These are phyloP conservation scores for Thraustochytrium striatum DNA, from an alignment of 352 stramenopile genomes.

Conservation along the genomic window DNA sequence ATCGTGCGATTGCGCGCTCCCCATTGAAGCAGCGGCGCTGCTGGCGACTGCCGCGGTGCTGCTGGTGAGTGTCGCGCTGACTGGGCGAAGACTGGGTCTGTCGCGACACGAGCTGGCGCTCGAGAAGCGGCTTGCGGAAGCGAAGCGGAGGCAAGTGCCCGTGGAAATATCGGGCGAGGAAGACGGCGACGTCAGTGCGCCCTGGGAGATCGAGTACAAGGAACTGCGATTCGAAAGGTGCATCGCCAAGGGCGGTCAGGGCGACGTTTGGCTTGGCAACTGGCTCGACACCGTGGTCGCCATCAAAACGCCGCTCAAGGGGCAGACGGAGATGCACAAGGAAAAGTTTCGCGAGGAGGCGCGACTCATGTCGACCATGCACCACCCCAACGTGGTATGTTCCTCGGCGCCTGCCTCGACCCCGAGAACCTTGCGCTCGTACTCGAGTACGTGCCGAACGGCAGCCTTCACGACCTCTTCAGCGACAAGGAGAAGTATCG, in stretches of 20 bases:
- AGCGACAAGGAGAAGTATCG: slow-evolving; percentile 38
- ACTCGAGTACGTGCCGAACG: slow-evolving; percentile 86
- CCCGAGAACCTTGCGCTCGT: slow-evolving; percentile 90
- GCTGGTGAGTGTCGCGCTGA: too few species aligned
- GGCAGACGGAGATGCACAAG: neutral
- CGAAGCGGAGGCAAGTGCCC: too few species aligned
- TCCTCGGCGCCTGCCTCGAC: slow-evolving; percentile 81
- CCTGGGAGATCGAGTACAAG: slow-evolving; percentile 20
- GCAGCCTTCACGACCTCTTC: slow-evolving; percentile 91
- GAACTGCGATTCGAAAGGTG: slow-evolving; percentile 33
- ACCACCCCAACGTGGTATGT: slow-evolving; percentile 64
- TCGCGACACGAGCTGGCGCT: too few species aligned
- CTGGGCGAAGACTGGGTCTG: too few species aligned
- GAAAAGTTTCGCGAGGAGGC: slow-evolving; percentile 57
- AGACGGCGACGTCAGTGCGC: too few species aligned
- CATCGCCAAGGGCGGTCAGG: neutral
- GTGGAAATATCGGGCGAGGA: too few species aligned
- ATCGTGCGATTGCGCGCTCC: too few species aligned
- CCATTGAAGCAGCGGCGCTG: too few species aligned
- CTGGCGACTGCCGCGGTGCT: too few species aligned
- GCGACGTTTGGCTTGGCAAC: slow-evolving; percentile 13
- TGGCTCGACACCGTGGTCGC: slow-evolving; percentile 42
- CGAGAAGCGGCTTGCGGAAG: too few species aligned
- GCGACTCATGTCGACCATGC: slow-evolving; percentile 54
- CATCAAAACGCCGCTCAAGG: slow-evolving; percentile 40